Percentiles rank a stretch among this genome's conserved stretches.
phyloP scores from a whole-genome alignment of 805 yeast species.

The Zygosaccharomyces gambellarensis region DNA sequence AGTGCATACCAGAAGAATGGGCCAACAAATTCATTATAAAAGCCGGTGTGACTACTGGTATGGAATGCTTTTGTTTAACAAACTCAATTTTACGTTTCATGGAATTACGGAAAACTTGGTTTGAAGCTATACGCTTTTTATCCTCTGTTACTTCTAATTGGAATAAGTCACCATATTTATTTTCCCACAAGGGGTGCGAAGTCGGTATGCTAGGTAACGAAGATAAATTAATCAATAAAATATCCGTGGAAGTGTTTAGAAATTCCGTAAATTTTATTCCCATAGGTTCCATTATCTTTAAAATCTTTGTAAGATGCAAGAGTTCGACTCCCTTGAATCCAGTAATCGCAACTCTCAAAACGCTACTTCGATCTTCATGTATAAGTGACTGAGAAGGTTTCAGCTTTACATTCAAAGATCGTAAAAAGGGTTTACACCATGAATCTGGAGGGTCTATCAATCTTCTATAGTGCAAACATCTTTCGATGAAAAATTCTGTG shows the following conservation, averaged over 20 bases:
- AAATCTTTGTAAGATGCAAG: slow-evolving; percentile 62
- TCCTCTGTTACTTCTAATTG: slow-evolving; percentile 7
- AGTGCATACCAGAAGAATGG: slow-evolving; percentile 7
- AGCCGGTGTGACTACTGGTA: slow-evolving; percentile 33
- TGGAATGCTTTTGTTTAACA: slow-evolving; percentile 26
- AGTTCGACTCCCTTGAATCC: slow-evolving; percentile 78
- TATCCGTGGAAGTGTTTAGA: slow-evolving; percentile 30
- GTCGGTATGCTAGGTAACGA: slow-evolving; percentile 26
- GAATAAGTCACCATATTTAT: slow-evolving; percentile 29
- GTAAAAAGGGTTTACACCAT: slow-evolving; percentile 57
- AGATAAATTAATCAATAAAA: slow-evolving; percentile 29
- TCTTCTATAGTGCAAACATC: slow-evolving; percentile 56
- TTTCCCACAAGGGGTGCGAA: slow-evolving; percentile 28
- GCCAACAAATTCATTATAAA: slow-evolving; percentile 27
- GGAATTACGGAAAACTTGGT: slow-evolving; percentile 30
- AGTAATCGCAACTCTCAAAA: slow-evolving; percentile 46
- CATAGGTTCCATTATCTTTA: slow-evolving; percentile 44
- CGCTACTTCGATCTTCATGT: slow-evolving; percentile 21
- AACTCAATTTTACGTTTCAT: slow-evolving; percentile 34
- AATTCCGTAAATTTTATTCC: slow-evolving; percentile 26
- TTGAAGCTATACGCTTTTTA: slow-evolving; percentile 12
- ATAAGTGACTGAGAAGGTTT: slow-evolving; percentile 23
- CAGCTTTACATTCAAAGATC: slow-evolving; percentile 27
- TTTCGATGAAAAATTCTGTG: slow-evolving; percentile 80
- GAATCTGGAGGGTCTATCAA: slow-evolving; percentile 42